A percentile compares a stretch with the other conserved stretches of the same genome.
Conservation (phyloP, 805 yeast genomes). For the Suhomyces kilbournensis region DNA sequence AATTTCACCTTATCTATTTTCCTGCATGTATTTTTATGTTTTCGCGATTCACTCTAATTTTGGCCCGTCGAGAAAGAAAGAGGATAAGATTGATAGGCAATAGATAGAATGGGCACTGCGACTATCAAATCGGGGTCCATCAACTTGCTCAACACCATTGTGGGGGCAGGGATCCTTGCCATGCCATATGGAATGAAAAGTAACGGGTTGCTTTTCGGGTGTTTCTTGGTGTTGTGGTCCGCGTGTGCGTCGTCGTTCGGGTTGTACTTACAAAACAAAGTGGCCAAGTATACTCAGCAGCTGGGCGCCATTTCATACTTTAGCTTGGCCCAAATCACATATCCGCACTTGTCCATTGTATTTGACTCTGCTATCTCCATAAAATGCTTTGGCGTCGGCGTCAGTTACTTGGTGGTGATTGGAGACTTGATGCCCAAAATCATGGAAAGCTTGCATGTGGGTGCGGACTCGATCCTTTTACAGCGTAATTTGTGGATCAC, state of each 20-base stretch:
- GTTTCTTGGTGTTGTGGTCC: constrained; percentile 53
- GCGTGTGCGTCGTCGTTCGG: constrained; percentile 69
- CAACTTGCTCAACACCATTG: constrained; percentile 70
- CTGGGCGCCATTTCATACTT: constrained; percentile 42
- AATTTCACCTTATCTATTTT: too few relatives aligned
- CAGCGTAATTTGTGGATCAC: constrained; percentile 54
- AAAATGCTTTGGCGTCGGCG: constrained; percentile 77
- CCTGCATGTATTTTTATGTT: neutral
- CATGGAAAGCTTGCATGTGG: constrained; percentile 35
- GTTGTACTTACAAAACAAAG: constrained; percentile 56
- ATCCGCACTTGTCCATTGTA: constrained; percentile 65
- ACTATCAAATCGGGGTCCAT: constrained; percentile 32
- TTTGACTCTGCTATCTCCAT: constrained; percentile 73
- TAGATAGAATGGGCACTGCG: constrained; percentile 12
- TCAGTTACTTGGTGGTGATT: constrained; percentile 67
- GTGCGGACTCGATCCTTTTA: constrained; percentile 19
- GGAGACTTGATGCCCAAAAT: constrained; percentile 74
- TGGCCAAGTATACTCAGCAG: constrained; percentile 51
- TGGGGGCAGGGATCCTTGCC: constrained; percentile 79
- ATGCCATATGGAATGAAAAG: constrained; percentile 70
- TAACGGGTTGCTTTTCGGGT: constrained; percentile 63
- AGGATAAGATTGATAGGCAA: too few relatives aligned
- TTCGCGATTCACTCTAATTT: neutral
- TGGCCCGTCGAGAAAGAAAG: too few relatives aligned
- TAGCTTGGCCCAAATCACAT: constrained; percentile 54